A percentile compares a stretch with the other conserved stretches of the same genome.
These are phyloP conservation scores for Petunia secreta DNA, from an alignment of 257 asterid species.

Conservation along the genomic window DNA sequence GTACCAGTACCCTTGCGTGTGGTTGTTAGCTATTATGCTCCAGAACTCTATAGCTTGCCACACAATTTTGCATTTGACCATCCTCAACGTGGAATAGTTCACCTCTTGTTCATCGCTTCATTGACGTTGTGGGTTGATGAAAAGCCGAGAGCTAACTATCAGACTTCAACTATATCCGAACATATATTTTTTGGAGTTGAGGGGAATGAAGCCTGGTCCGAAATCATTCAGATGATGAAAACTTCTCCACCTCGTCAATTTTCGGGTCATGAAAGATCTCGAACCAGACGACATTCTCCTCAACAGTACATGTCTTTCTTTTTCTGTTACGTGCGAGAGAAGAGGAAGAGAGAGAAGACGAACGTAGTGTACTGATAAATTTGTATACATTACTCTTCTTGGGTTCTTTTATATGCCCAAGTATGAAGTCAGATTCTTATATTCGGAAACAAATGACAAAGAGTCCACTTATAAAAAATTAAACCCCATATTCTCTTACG, in stretches of 20 bases:
- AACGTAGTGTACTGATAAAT: background rate
- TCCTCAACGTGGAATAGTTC: too few relatives aligned
- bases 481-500: background rate
- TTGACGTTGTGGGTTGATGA: too few relatives aligned
- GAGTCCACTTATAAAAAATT: background rate
- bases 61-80: too few relatives aligned
- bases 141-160: too few relatives aligned
- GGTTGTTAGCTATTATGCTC: too few relatives aligned
- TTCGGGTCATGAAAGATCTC: conserved; percentile 42
- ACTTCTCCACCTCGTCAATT: conserved; percentile 18
- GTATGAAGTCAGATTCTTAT: background rate
- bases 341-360: conserved; percentile 1
- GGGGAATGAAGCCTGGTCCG: conserved; percentile 98
- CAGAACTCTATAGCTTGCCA: too few relatives aligned
- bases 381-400: background rate
- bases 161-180: too few relatives aligned
- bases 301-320: conserved; percentile 37
- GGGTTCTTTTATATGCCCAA: background rate
- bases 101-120: too few relatives aligned
- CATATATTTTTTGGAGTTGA: conserved; percentile 38
- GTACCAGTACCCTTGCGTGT: too few relatives aligned
- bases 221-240: conserved; percentile 18
- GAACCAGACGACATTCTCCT: conserved; percentile 89
- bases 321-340: background rate
- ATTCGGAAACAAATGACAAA: too few relatives aligned